These are phyloP conservation scores for Ophiostoma ips DNA, from an alignment of 2,329 filamentous ascomycete species.

Conservation along the genomic window DNA sequence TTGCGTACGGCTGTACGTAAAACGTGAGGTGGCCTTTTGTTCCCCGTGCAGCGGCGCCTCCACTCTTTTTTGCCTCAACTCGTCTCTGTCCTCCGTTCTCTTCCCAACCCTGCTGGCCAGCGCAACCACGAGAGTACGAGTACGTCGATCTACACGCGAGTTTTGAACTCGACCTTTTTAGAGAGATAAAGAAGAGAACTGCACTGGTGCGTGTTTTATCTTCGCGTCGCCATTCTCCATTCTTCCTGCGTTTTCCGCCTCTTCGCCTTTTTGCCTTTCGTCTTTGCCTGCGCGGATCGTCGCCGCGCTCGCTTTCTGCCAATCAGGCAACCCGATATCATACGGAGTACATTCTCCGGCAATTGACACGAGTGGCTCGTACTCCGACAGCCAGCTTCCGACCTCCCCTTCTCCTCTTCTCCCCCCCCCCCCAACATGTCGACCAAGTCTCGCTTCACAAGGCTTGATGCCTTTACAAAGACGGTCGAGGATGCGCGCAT, in stretches of 20 bases:
- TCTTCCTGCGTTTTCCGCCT: neutral
- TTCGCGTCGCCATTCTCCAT: neutral
- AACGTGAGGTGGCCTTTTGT: constrained; percentile 4
- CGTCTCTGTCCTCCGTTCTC: neutral
- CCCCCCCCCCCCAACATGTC: constrained; percentile 43
- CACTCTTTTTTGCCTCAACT: neutral
- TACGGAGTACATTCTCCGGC: no score
- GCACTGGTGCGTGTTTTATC: no score
- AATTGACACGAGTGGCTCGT: no score
- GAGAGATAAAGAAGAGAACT: neutral
- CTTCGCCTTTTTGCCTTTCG: neutral
- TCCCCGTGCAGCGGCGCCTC: neutral
- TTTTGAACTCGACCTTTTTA: neutral
- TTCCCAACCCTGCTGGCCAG: neutral
- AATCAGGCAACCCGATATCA: no score
- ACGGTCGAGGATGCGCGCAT: constrained; percentile 96
- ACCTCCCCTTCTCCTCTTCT: neutral
- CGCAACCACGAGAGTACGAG: no score
- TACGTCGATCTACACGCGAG: neutral
- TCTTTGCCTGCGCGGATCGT: neutral
- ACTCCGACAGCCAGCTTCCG: neutral
- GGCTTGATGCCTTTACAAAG: constrained; percentile 97
- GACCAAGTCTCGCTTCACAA: constrained; percentile 83
- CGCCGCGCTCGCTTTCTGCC: no score
- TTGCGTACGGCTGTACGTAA: neutral